Evolutionary conservation across 192 early-diverging fungal species (phyloP).

Genomic region (Mortierella claussenii): DNA sequence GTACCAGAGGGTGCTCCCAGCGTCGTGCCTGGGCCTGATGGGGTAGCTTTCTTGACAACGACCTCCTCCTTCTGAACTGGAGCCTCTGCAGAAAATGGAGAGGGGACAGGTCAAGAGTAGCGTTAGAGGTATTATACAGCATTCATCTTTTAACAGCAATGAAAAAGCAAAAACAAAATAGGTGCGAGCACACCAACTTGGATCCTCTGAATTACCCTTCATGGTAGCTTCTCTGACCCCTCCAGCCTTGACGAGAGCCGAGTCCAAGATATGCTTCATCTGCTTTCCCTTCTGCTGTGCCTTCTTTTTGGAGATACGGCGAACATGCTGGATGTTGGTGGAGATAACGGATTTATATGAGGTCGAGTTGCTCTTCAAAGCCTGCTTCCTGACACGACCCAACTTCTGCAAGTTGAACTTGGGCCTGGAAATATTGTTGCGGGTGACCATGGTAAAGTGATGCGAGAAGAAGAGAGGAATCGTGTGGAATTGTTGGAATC

Average conservation of each 20-base stretch:
- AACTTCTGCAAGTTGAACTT: conserved; percentile 53
- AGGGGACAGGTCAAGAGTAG: too few species aligned
- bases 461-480: not conserved
- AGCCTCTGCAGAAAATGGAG: conserved; percentile 11
- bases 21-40: conserved; percentile 46
- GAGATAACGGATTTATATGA: conserved; percentile 49
- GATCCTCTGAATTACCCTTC: conserved; percentile 33
- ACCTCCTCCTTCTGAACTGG: conserved; percentile 35
- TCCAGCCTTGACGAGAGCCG: conserved; percentile 45
- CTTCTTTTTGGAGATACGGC: conserved; percentile 53
- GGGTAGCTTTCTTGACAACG: conserved; percentile 42
- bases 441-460: conserved; percentile 37
- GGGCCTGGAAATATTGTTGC: conserved; percentile 51
- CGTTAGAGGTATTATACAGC: too few species aligned
- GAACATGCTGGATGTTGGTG: conserved; percentile 50
- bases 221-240: conserved; percentile 48
- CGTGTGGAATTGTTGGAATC: too few species aligned
- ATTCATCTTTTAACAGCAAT: too few species aligned
- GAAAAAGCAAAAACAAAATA: not conserved
- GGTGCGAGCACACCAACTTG: not conserved
- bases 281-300: conserved; percentile 44
- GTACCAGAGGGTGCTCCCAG: conserved; percentile 52
- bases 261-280: conserved; percentile 26
- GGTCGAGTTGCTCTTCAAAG: conserved; percentile 44
- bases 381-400: conserved; percentile 53